phyloP scores from a whole-genome alignment of 768 basidiomycete species.

The Pleurotus giganteus region DNA sequence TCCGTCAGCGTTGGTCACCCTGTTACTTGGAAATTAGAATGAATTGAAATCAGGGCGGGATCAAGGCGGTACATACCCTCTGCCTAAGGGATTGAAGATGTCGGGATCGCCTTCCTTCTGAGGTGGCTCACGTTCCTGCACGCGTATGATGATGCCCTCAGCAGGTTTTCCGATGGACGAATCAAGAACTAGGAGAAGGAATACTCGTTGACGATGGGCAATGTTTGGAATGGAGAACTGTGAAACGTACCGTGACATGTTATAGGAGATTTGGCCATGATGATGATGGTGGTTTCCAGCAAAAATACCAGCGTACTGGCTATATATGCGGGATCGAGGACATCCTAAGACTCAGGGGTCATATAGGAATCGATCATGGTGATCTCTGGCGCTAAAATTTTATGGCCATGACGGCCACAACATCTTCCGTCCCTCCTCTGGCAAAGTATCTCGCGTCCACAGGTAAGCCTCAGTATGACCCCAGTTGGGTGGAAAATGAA shows the following conservation, averaged over 20 bases:
- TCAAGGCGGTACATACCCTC: slow-evolving; percentile 47
- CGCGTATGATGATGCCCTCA: slow-evolving; percentile 57
- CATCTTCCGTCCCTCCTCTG: slow-evolving; percentile 55
- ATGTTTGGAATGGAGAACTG: not conserved
- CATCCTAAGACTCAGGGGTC: not conserved
- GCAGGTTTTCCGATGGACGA: slow-evolving; percentile 83
- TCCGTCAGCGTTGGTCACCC: slow-evolving; percentile 78
- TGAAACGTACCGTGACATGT: slow-evolving; percentile 78
- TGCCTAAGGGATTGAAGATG: slow-evolving; percentile 52
- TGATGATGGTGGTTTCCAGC: not conserved
- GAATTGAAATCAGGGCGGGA: not conserved
- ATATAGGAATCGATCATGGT: not conserved
- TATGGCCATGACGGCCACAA: slow-evolving; percentile 33
- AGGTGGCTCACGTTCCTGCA: slow-evolving; percentile 49
- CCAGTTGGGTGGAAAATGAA: not conserved
- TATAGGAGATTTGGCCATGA: slow-evolving; percentile 71
- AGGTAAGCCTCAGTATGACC: slow-evolving; percentile 43
- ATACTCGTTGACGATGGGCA: not conserved
- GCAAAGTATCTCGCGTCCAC: slow-evolving; percentile 93
- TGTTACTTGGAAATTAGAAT: slow-evolving; percentile 27
- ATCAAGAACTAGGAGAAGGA: slow-evolving; percentile 68
- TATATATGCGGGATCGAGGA: not conserved
- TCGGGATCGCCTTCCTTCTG: slow-evolving; percentile 31
- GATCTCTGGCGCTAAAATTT: not conserved
- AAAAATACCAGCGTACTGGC: not conserved